These are phyloP conservation scores for Piper betle DNA, from an alignment of 164 flowering plant species.

Conservation along the genomic window DNA sequence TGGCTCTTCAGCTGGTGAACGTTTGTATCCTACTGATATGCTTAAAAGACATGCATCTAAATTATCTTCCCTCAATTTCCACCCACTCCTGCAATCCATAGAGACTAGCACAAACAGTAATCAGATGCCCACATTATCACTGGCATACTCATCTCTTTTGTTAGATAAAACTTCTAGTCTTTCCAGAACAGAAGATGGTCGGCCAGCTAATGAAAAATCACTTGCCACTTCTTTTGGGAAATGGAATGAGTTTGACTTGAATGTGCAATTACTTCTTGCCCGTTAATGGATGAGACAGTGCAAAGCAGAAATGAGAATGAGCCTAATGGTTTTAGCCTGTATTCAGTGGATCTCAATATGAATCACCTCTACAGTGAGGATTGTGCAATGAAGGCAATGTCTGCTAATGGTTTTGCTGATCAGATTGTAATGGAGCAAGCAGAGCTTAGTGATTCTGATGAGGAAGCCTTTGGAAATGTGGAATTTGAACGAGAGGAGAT, in stretches of 20 bases:
- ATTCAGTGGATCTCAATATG: constrained; percentile 5
- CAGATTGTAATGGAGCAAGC: constrained; percentile 94
- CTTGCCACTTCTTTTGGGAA: constrained; percentile 19
- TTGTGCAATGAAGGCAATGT: not conserved
- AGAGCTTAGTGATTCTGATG: constrained; percentile 96
- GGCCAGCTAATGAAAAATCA: constrained; percentile 4
- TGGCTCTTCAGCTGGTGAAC: constrained; percentile 11
- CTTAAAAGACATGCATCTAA: constrained; percentile 21
- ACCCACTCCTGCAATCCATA: constrained; percentile 67
- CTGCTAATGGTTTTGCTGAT: constrained; percentile 24
- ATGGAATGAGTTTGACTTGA: constrained; percentile 55
- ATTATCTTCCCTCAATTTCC: constrained; percentile 52
- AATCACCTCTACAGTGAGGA: not conserved
- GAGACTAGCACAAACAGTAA: constrained; percentile 21
- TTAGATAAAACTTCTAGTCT: constrained; percentile 12
- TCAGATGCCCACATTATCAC: constrained; percentile 7
- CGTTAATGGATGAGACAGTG: constrained; percentile 21
- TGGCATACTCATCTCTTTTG: constrained; percentile 6
- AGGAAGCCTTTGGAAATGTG: constrained; percentile 67
- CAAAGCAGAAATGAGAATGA: constrained; percentile 12
- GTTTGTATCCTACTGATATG: constrained; percentile 15
- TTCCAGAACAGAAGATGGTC: constrained; percentile 9
- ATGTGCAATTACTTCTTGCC: constrained; percentile 55
- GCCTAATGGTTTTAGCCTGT: constrained; percentile 6
- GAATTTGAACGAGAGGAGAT: constrained; percentile 97